phyloP scores from a whole-genome alignment of 495 filamentous ascomycete genomes.

The Ascobolus immersus region DNA sequence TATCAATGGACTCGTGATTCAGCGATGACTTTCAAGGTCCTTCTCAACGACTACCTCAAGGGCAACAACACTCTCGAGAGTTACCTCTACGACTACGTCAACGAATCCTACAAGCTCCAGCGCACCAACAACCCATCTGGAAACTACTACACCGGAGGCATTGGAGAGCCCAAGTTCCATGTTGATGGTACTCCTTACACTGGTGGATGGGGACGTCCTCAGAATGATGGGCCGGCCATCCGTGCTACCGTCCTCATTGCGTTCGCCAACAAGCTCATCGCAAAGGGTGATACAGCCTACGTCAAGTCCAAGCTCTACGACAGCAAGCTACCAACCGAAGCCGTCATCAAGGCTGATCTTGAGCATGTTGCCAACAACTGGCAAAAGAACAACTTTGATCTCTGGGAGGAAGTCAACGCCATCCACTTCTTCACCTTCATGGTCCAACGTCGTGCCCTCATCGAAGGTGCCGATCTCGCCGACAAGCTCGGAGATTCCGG shows the following conservation, averaged over 20 bases:
- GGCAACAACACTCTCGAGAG: constrained; percentile 21
- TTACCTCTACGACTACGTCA: constrained; percentile 11
- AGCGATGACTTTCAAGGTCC: constrained; percentile 33
- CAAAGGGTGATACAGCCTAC: constrained; percentile 5
- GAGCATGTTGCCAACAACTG: constrained; percentile 48
- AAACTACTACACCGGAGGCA: constrained; percentile 14
- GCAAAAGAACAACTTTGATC: constrained; percentile 31
- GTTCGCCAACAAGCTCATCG: constrained; percentile 9
- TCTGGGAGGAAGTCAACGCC: constrained; percentile 46
- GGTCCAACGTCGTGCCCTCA: constrained; percentile 26
- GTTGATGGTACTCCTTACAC: constrained; percentile 34
- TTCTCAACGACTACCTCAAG: constrained; percentile 28
- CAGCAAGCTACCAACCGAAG: constrained; percentile 27
- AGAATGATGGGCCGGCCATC: constrained; percentile 45
- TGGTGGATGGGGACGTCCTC: constrained; percentile 43
- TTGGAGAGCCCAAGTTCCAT: constrained; percentile 37
- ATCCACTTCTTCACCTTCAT: constrained; percentile 33
- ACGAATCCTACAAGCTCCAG: constrained; percentile 17
- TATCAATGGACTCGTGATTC: constrained; percentile 53
- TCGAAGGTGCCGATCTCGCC: constrained; percentile 38
- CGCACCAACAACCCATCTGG: constrained; percentile 8
- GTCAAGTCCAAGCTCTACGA: constrained; percentile 20
- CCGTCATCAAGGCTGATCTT: constrained; percentile 40
- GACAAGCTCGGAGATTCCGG: constrained; percentile 18
- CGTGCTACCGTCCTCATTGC: constrained; percentile 34